A percentile compares a stretch with the other conserved stretches of the same genome.
These are phyloP conservation scores for Lepidium aucheri DNA, from an alignment of 345 rosid genomes.

Conservation along the genomic window DNA sequence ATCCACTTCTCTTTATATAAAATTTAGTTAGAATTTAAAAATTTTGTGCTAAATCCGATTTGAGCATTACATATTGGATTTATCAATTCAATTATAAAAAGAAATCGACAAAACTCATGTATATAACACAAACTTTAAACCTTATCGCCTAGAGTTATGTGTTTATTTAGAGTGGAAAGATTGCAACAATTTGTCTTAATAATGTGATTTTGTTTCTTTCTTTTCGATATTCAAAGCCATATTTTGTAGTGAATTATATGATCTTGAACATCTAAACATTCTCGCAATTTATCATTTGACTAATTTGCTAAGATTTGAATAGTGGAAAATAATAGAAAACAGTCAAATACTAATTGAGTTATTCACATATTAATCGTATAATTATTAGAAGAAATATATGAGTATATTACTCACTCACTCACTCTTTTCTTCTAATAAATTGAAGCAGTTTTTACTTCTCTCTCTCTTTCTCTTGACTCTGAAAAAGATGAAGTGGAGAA, in stretches of 20 bases:
- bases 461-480: constrained; percentile 30
- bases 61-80: no score
- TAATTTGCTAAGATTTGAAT: not conserved
- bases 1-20: no score
- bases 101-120: no score
- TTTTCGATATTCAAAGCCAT: not conserved
- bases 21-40: no score
- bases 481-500: constrained; percentile 40
- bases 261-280: not conserved
- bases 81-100: no score
- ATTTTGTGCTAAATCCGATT: no score
- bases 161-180: no score
- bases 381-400: not conserved
- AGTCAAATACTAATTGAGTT: no score
- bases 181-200: no score
- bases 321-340: no score
- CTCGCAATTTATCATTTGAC: not conserved
- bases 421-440: constrained; percentile 4
- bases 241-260: not conserved
- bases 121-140: no score
- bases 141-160: no score
- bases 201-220: not conserved
- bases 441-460: constrained; percentile 15
- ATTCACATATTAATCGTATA: not conserved
- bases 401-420: not conserved